Percentiles rank a stretch among this genome's conserved stretches.
Evolutionary conservation across 1,284 basidiomycete species (phyloP).

Genomic region (Cutaneotrichosporon spelunceum): DNA sequence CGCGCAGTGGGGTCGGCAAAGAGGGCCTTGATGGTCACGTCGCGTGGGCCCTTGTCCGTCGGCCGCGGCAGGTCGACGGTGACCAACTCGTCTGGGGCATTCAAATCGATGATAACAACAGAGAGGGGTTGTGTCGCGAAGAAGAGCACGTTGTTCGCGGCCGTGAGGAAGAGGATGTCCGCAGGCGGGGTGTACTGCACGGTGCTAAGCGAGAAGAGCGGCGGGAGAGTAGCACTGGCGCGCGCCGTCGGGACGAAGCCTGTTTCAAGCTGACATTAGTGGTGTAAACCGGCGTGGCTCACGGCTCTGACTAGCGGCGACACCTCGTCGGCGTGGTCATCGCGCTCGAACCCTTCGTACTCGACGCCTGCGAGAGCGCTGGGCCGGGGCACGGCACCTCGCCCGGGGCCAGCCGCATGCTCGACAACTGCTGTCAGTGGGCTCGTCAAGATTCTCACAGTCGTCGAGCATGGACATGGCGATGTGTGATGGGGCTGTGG

Average conservation of each 20-base stretch:
- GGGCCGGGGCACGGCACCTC: slow-evolving; percentile 13
- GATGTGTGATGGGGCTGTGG: background rate
- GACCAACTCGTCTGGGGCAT: slow-evolving; percentile 73
- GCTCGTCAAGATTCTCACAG: slow-evolving; percentile 57
- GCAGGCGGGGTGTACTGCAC: slow-evolving; percentile 87
- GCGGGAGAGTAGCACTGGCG: slow-evolving; percentile 52
- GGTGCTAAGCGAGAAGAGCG: slow-evolving; percentile 76
- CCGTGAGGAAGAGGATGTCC: slow-evolving; percentile 70
- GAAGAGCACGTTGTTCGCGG: slow-evolving; percentile 78
- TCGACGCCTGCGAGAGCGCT: slow-evolving; percentile 61
- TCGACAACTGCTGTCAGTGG: slow-evolving; percentile 65
- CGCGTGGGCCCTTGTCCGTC: slow-evolving; percentile 48
- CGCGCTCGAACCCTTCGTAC: slow-evolving; percentile 82
- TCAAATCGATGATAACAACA: slow-evolving; percentile 78
- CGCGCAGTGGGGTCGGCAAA: slow-evolving; percentile 89
- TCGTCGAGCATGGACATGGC: slow-evolving; percentile 60
- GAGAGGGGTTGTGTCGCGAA: slow-evolving; percentile 76
- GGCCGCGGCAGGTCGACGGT: slow-evolving; percentile 66
- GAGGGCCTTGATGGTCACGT: slow-evolving; percentile 62
- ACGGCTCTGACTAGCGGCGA: slow-evolving; percentile 36
- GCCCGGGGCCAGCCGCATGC: slow-evolving; percentile 60
- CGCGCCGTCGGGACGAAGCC: slow-evolving; percentile 49
- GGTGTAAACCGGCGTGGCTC: slow-evolving; percentile 9
- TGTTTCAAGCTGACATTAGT: slow-evolving; percentile 50
- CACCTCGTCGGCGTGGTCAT: slow-evolving; percentile 43